phyloP scores from a whole-genome alignment of 140 eudicot genomes.

The Oenanthe javanica region DNA sequence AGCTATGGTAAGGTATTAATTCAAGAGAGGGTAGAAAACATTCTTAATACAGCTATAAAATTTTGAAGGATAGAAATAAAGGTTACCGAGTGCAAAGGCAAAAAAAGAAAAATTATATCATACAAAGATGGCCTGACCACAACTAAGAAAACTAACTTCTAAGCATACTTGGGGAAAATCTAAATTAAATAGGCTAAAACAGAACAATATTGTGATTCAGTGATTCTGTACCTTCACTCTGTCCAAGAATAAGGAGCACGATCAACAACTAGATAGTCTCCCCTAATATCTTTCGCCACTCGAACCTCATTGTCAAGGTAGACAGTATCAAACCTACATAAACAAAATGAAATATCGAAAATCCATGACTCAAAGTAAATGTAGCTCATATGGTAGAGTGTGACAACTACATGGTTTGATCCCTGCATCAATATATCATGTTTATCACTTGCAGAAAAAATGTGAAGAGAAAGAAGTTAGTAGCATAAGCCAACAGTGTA shows the following conservation, averaged over 20 bases:
- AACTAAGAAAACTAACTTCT: not conserved
- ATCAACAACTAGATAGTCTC: slow-evolving; percentile 78
- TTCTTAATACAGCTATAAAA: not conserved
- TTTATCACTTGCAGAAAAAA: not conserved
- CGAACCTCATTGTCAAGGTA: slow-evolving; percentile 80
- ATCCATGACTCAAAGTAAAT: slow-evolving; percentile 17
- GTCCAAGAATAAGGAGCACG: slow-evolving; percentile 90
- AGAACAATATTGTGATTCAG: not conserved
- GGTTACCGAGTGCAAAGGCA: not conserved
- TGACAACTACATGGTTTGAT: slow-evolving; percentile 62
- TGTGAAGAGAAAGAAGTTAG: too few species aligned
- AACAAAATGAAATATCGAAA: slow-evolving; percentile 11
- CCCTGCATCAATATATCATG: slow-evolving; percentile 40
- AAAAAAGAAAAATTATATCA: not conserved
- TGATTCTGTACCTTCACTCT: slow-evolving; percentile 36
- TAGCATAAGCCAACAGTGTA: not conserved
- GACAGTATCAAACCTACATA: slow-evolving; percentile 68
- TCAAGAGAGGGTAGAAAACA: not conserved
- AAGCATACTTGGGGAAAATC: not conserved
- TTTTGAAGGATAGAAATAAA: too few species aligned
- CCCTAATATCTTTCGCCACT: slow-evolving; percentile 77
- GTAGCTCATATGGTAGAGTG: slow-evolving; percentile 63
- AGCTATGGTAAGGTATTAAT: not conserved
- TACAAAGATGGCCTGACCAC: not conserved
- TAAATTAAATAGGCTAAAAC: not conserved